A percentile compares a stretch with the other conserved stretches of the same genome.
Evolutionary conservation across 108 stramenopile genomes (phyloP).

Genomic region (Nitzschia sp.): DNA sequence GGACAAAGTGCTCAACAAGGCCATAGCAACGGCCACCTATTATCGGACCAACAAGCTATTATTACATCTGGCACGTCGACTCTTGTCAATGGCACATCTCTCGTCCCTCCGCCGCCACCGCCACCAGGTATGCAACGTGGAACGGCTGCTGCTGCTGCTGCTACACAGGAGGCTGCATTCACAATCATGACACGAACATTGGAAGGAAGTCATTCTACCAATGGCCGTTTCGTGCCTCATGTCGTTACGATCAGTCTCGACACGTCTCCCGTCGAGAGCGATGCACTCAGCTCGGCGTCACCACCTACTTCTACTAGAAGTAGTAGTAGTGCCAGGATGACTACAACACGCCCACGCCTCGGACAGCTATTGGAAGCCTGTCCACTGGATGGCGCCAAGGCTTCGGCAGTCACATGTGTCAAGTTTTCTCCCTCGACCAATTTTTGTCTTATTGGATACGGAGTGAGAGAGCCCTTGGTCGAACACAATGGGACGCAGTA

Average conservation of each 20-base stretch:
- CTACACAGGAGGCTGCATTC: too few species aligned
- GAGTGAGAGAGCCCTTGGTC: slow-evolving; percentile 74
- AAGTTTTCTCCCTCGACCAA: slow-evolving; percentile 91
- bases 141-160: too few species aligned
- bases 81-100: not conserved
- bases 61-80: not conserved
- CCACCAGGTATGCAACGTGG: slow-evolving; percentile 1
- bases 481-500: slow-evolving; percentile 35
- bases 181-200: not conserved
- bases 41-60: not conserved
- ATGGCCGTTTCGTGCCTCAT: slow-evolving; percentile 84
- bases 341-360: slow-evolving; percentile 44
- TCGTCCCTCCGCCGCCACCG: slow-evolving; percentile 27
- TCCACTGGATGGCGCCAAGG: slow-evolving; percentile 76
- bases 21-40: not conserved
- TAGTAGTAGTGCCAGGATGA: not conserved
- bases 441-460: slow-evolving; percentile 92
- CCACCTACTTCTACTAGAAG: not conserved
- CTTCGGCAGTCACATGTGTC: slow-evolving; percentile 89
- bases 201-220: not conserved
- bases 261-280: slow-evolving; percentile 33
- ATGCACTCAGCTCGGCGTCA: not conserved
- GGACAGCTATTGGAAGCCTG: slow-evolving; percentile 78
- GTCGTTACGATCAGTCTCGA: slow-evolving; percentile 79
- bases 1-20: not conserved